These are phyloP conservation scores for Mycena haematopus DNA, from an alignment of 768 basidiomycete species.

Conservation along the genomic window DNA sequence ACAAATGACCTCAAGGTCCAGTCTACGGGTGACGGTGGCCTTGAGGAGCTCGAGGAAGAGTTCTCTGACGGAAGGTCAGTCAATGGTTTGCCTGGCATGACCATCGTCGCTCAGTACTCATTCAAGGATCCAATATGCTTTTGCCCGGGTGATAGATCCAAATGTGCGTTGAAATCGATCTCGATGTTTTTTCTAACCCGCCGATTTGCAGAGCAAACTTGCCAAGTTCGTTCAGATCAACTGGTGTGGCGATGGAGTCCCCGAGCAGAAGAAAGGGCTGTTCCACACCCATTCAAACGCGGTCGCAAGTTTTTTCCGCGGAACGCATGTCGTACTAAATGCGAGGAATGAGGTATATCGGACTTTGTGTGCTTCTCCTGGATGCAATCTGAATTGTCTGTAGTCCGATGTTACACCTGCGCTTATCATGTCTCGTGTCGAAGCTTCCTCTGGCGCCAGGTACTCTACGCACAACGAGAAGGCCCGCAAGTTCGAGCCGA, in stretches of 20 bases:
- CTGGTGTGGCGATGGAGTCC: slow-evolving; percentile 98
- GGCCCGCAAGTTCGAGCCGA: slow-evolving; percentile 76
- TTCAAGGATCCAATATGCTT: slow-evolving; percentile 91
- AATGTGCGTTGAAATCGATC: slow-evolving; percentile 58
- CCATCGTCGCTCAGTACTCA: slow-evolving; percentile 21
- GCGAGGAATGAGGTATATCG: slow-evolving; percentile 82
- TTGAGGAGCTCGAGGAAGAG: slow-evolving; percentile 92
- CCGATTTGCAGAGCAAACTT: slow-evolving; percentile 66
- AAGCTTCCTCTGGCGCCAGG: slow-evolving; percentile 87
- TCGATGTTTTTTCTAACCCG: slow-evolving; percentile 4
- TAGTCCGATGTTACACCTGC: slow-evolving; percentile 83
- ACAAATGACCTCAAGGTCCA: slow-evolving; percentile 90
- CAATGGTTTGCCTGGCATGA: slow-evolving; percentile 6
- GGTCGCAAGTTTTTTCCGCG: slow-evolving; percentile 80
- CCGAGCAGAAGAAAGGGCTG: slow-evolving; percentile 88
- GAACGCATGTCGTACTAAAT: slow-evolving; percentile 84
- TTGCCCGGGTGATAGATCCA: slow-evolving; percentile 82
- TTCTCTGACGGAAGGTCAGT: slow-evolving; percentile 89
- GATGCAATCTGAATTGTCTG: slow-evolving; percentile 6
- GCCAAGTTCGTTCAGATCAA: slow-evolving; percentile 95
- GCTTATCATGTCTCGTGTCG: slow-evolving; percentile 85
- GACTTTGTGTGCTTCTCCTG: not conserved
- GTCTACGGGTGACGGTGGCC: slow-evolving; percentile 81
- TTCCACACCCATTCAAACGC: slow-evolving; percentile 88
- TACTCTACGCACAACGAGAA: slow-evolving; percentile 86